These are phyloP conservation scores for Kodamaea neixiangensis DNA, from an alignment of 805 yeast species.

Conservation along the genomic window DNA sequence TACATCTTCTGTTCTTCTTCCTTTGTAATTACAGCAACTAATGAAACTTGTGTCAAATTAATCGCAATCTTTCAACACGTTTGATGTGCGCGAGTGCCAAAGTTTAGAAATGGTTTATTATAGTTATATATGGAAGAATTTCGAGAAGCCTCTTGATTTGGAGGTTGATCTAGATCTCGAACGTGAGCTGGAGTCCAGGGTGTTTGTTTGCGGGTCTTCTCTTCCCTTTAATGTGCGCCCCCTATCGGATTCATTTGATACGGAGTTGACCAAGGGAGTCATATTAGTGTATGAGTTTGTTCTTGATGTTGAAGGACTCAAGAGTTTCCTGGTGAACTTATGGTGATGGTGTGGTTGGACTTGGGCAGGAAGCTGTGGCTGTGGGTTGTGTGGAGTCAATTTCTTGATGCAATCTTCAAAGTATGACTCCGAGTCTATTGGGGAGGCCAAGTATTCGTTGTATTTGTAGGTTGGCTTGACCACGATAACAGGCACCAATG, in stretches of 20 bases:
- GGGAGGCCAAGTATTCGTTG: conserved; percentile 29
- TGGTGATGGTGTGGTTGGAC: background rate
- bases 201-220: background rate
- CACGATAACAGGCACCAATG: conserved; percentile 45
- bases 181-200: background rate
- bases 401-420: conserved; percentile 36
- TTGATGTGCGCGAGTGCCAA: background rate
- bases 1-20: conserved; percentile 7
- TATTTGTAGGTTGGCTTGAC: conserved; percentile 42
- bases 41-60: conserved; percentile 1
- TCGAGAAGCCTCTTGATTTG: conserved; percentile 19
- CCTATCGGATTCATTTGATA: conserved; percentile 5
- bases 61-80: background rate
- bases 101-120: background rate
- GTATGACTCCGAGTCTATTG: conserved; percentile 36
- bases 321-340: conserved; percentile 6
- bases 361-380: background rate
- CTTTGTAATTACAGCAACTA: conserved; percentile 1
- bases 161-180: conserved; percentile 21
- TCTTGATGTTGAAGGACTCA: conserved; percentile 11
- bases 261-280: background rate
- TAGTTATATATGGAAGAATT: conserved; percentile 16
- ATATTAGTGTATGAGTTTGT: conserved; percentile 9
- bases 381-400: conserved; percentile 19
- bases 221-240: conserved; percentile 1